phyloP scores from a whole-genome alignment of 176 grass and related monocot species.

The Calamus simplicifolius region DNA sequence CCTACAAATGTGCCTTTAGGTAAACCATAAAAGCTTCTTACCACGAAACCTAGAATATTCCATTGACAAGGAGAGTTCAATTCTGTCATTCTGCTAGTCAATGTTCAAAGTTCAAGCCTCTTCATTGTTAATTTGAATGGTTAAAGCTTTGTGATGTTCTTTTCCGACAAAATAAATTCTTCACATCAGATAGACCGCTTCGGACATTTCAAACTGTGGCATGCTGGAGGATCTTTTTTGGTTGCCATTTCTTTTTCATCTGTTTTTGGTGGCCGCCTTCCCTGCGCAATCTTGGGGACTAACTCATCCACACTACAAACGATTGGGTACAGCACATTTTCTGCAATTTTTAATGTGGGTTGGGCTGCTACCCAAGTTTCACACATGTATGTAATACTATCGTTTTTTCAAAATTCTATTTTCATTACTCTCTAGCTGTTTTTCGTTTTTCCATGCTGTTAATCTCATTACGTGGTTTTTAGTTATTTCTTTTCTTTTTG shows the following conservation, averaged over 20 bases:
- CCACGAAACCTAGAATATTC: too few species aligned
- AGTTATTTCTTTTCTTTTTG: not conserved
- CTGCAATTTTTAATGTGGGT: conserved; percentile 91
- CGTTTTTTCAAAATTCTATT: conserved; percentile 17
- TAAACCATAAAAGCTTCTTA: too few species aligned
- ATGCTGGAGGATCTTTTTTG: conserved; percentile 88
- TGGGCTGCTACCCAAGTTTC: conserved; percentile 98
- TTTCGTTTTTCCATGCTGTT: not conserved
- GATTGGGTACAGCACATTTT: conserved; percentile 89
- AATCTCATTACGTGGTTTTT: not conserved
- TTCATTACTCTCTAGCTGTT: conserved; percentile 10
- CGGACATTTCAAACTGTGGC: conserved; percentile 96
- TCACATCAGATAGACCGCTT: conserved; percentile 79
- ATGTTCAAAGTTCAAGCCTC: too few species aligned
- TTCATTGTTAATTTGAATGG: too few species aligned
- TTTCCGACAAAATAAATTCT: conserved; percentile 2
- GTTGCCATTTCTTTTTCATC: conserved; percentile 95
- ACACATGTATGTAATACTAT: conserved; percentile 74
- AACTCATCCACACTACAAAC: conserved; percentile 57
- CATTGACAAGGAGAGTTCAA: too few species aligned
- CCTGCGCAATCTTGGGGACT: conserved; percentile 69
- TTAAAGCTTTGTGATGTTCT: too few species aligned
- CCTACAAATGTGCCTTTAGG: too few species aligned
- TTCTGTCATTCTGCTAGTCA: too few species aligned
- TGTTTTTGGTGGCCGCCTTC: conserved; percentile 81